Evolutionary conservation across 2,329 filamentous ascomycete genomes (phyloP), one percentile per base, ranked within the genome.

Genomic region (Neospermospora avenae): DNA sequence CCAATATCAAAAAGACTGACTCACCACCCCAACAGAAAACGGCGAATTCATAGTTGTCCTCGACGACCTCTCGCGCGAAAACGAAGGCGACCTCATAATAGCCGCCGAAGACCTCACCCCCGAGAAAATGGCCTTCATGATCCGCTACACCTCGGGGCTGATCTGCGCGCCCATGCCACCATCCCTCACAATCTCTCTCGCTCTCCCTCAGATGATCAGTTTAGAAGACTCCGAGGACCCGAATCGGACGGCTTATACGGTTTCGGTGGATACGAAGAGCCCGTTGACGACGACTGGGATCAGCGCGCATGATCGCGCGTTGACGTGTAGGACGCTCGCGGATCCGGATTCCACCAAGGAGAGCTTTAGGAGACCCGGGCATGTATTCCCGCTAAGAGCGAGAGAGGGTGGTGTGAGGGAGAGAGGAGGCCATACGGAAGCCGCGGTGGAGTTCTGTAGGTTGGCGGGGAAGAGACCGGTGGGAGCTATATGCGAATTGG

Each of bases 41-140:
- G 92, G 91, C 75, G 87, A 98, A 73, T 98, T 98, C 82, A 88
- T 99, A 74, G 86, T 99, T 63, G 93, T 97, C 39, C 90, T 99
- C 71, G 95, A 99, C 80, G 90, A 91, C 68, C 86, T 91, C 65
- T 85, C 87, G 64, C 93, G 95, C 75, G 95, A 99, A 77, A 99
- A 99, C 76, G 95, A 99, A 82, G 95, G 93, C 75, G 95, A 99
- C 78, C 85, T 99, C 52, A 97, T 98, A 76, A 96, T 98, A 72
- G 91, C 95, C 67, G 93, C 92, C 64, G 80, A 91, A 67, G 83
- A 89, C 70, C 79, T 97, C 65, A 96, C 93, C 8, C 82, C 92
- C 24, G 84, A 90, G 66, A 93, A 98, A 77, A 96, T 96, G 87
- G 91, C 92, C 70, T 99, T 97, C 80, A 88, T 99, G 83, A 85